Evolutionary conservation across 805 yeast species (phyloP), one percentile per base, ranked within the genome.

Genomic region (Pichia membranifaciens): DNA sequence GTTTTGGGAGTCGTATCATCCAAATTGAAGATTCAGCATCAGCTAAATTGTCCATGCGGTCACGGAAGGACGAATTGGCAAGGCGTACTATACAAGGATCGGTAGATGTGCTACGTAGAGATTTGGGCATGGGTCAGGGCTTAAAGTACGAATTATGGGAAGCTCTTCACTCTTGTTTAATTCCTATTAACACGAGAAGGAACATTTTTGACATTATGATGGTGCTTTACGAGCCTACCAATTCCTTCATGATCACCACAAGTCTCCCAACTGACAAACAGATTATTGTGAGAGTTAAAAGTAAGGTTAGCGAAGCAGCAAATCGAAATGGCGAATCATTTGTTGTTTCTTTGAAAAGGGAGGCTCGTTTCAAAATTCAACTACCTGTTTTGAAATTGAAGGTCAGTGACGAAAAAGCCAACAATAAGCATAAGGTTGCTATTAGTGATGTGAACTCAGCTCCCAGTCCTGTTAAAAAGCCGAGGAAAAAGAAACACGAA

Each of bases 221-320:
- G 37, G 74, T 91, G 8, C 64, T 91, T 23, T 86, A 79, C 56
- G 75, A 75, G 35, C 77, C 89, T 6, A 65, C 68, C 28, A 82
- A 84, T 52, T 71, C 78, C 2, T 73, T 82, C 39, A 58, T 75
- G n/a, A 88, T 88, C 2, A 74, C 68, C 3, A 66, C 89, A 20
- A 75, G 79, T 5, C 66, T 81, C 13, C 96, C 96, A 3, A 74
- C 81, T 54, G 80, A 79, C 44, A 82, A 78, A 59, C 79, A 78
- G 53, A 68, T 93, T 21, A 78, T 76, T 7, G 87, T 88, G 0
- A 75, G 73, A 53, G 56, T 76, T 44, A 52, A 72, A 5, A 52
- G 50, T 23, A 56, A 54, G 31, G 44, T 49, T 2, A 18, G 52
- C 10, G 56, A 58, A 3, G 10, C 4, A 15, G 34, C 22, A 0